These are phyloP conservation scores for Trypanosoma rangeli DNA, from an alignment of 208 protist species.

Conservation along the genomic window DNA sequence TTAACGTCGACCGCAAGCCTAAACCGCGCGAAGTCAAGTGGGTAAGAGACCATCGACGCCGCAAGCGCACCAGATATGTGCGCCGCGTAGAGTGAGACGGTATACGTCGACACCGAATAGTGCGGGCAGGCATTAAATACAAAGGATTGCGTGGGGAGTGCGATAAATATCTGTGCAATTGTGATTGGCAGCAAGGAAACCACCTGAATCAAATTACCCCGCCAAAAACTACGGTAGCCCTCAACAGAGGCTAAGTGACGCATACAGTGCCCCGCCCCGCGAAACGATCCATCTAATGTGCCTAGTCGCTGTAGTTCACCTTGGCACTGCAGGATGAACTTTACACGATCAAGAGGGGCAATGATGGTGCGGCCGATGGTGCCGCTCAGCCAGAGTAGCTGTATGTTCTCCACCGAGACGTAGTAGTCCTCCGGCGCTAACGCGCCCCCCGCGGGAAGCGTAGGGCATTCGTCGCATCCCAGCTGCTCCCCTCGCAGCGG, in stretches of 20 bases:
- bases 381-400: conserved; percentile 50
- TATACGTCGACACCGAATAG: conserved; percentile 41
- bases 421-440: conserved; percentile 11
- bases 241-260: conserved; percentile 56
- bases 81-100: conserved; percentile 49
- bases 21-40: conserved; percentile 80
- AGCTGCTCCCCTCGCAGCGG: neutral
- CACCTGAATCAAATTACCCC: conserved; percentile 82
- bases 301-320: conserved; percentile 64
- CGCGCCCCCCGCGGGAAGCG: conserved; percentile 13
- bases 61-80: conserved; percentile 46
- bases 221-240: conserved; percentile 68
- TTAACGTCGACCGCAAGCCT: conserved; percentile 79
- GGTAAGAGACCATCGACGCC: conserved; percentile 64
- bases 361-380: conserved; percentile 52
- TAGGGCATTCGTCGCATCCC: neutral
- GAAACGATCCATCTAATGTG: conserved; percentile 43
- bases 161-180: conserved; percentile 72
- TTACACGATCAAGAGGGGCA: conserved; percentile 81
- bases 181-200: conserved; percentile 63
- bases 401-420: conserved; percentile 62
- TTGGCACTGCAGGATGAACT: conserved; percentile 82
- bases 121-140: conserved; percentile 49
- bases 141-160: conserved; percentile 49
- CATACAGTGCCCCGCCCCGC: conserved; percentile 52